Evolutionary conservation across 1,284 basidiomycete species (phyloP).

Genomic region (Erythrobasidium hasegawianum): DNA sequence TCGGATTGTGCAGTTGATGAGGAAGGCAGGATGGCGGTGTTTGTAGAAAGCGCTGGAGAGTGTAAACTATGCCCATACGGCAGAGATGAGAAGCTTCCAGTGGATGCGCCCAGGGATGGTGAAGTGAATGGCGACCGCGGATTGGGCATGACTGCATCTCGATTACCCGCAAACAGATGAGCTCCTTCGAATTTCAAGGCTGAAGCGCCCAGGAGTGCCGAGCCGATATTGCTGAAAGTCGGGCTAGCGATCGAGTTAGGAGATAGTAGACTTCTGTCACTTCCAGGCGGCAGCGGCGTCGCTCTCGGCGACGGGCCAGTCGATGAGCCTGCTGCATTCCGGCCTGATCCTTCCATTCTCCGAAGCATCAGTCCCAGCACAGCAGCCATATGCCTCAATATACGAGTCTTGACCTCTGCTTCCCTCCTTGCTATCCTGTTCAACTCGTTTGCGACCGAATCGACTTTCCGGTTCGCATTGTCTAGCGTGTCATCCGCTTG

Average conservation of each 20-base stretch:
- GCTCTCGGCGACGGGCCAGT: slow-evolving; percentile 2
- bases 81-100: neutral
- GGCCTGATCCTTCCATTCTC: slow-evolving; percentile 20
- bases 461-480: slow-evolving; percentile 21
- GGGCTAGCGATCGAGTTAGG: slow-evolving; percentile 12
- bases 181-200: slow-evolving; percentile 37
- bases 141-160: slow-evolving; percentile 36
- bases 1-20: slow-evolving; percentile 1
- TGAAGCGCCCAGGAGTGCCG: neutral
- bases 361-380: slow-evolving; percentile 27
- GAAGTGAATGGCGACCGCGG: slow-evolving; percentile 5
- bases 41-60: slow-evolving; percentile 8
- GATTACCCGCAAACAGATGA: slow-evolving; percentile 39
- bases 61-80: neutral
- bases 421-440: slow-evolving; percentile 15
- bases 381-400: slow-evolving; percentile 31
- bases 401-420: slow-evolving; percentile 15
- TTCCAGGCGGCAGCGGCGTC: slow-evolving; percentile 2
- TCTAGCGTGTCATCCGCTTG: slow-evolving; percentile 21
- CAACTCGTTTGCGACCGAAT: slow-evolving; percentile 7
- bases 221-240: slow-evolving; percentile 16
- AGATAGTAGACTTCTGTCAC: slow-evolving; percentile 11
- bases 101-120: neutral
- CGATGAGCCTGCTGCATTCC: neutral
- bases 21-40: slow-evolving; percentile 8